Evolutionary conservation across 441 rosid species (phyloP).

Genomic region (Lepidium campestre): DNA sequence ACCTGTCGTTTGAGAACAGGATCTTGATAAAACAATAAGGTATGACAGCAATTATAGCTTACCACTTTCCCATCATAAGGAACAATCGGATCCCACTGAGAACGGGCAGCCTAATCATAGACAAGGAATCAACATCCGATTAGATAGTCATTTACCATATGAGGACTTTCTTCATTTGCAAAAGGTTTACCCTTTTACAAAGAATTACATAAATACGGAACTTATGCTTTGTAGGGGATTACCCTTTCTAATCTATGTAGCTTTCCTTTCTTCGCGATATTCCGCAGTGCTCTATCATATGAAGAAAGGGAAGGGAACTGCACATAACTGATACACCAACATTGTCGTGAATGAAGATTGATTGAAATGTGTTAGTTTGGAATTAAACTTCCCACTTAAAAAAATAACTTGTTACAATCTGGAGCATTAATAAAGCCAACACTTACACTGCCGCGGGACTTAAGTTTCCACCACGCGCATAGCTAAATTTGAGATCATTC

Average conservation of each 20-base stretch:
- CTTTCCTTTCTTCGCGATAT: slow-evolving; percentile 43
- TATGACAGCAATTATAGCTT: slow-evolving; percentile 21
- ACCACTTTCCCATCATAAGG: slow-evolving; percentile 72
- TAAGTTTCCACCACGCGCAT: slow-evolving; percentile 33
- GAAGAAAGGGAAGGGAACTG: slow-evolving; percentile 46
- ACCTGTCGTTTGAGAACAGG: neutral
- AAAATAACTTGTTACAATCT: neutral
- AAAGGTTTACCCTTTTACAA: neutral
- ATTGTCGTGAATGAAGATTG: neutral
- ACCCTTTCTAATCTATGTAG: slow-evolving; percentile 61
- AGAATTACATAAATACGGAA: neutral
- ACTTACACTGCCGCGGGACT: slow-evolving; percentile 44
- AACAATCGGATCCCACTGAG: slow-evolving; percentile 47
- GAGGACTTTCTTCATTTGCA: neutral
- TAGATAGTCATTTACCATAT: neutral
- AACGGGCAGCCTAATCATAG: slow-evolving; percentile 44
- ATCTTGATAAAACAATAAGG: neutral
- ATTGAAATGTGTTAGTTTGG: neutral
- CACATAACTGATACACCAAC: slow-evolving; percentile 45
- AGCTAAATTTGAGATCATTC: slow-evolving; percentile 58
- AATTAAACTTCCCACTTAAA: neutral
- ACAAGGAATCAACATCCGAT: neutral
- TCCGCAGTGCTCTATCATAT: slow-evolving; percentile 38
- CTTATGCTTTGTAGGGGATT: slow-evolving; percentile 8
- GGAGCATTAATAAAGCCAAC: neutral